These are phyloP conservation scores for Panicum virgatum DNA, from an alignment of 202 grass and related monocot genomes.

Conservation along the genomic window DNA sequence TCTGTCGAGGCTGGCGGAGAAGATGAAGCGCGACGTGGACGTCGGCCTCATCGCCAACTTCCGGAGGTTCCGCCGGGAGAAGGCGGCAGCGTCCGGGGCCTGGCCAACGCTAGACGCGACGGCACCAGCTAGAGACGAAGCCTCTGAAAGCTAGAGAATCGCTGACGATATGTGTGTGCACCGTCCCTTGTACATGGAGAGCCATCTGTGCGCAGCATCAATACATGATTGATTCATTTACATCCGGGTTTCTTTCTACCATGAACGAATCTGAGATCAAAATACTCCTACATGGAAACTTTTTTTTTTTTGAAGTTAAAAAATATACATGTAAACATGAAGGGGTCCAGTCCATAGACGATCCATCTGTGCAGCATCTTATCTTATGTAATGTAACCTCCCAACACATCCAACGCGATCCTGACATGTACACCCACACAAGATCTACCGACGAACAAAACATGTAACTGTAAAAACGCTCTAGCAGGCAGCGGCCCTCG, in stretches of 20 bases:
- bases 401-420: background rate
- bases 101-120: slow-evolving; percentile 10
- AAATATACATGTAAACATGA: background rate
- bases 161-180: background rate
- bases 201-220: background rate
- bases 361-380: background rate
- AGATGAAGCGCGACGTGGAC: slow-evolving; percentile 75
- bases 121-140: background rate
- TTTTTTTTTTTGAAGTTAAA: no score
- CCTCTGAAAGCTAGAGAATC: background rate
- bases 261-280: background rate
- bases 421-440: slow-evolving; percentile 20
- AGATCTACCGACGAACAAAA: slow-evolving; percentile 7
- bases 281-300: no score
- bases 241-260: background rate
- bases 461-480: background rate
- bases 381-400: slow-evolving; percentile 12
- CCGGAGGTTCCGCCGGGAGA: slow-evolving; percentile 54
- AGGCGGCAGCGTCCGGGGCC: slow-evolving; percentile 21
- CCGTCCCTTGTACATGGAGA: background rate
- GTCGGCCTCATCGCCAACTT: slow-evolving; percentile 65
- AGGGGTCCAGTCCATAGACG: background rate
- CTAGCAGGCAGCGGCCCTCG: background rate
- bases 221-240: background rate
- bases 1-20: slow-evolving; percentile 58